Conservation (phyloP, 441 rosid genomes). For the Daphne laureola region DNA sequence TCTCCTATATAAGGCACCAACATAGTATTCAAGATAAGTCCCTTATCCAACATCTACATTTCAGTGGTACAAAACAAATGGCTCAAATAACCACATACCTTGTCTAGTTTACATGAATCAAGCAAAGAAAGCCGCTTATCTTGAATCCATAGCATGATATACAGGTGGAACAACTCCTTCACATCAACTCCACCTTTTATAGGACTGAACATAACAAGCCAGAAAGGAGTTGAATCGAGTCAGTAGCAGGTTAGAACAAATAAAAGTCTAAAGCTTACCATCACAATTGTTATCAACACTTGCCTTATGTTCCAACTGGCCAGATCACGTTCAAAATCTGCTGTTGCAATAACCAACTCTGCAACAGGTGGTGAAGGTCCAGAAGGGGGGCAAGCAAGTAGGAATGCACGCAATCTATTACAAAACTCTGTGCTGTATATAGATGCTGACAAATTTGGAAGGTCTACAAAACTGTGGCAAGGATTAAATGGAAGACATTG, state of each 20-base stretch:
- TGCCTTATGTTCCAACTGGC: constrained; percentile 80
- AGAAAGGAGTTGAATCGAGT: constrained; percentile 17
- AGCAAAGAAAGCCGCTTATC: constrained; percentile 84
- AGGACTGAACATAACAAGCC: constrained; percentile 39
- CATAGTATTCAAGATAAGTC: neutral
- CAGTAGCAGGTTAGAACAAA: constrained; percentile 1
- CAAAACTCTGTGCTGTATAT: constrained; percentile 93
- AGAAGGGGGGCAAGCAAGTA: constrained; percentile 91
- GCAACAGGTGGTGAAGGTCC: constrained; percentile 89
- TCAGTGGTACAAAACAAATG: neutral
- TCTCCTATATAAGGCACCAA: constrained; percentile 2
- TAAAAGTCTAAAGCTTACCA: constrained; percentile 7
- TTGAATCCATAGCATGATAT: constrained; percentile 96
- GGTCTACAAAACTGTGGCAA: constrained; percentile 75
- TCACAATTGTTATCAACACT: constrained; percentile 12
- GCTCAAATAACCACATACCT: constrained; percentile 35
- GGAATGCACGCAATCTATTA: constrained; percentile 76
- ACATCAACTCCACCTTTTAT: constrained; percentile 96
- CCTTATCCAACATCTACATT: constrained; percentile 10
- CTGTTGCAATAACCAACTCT: constrained; percentile 87
- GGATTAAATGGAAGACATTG: constrained; percentile 19
- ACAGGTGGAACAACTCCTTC: constrained; percentile 81
- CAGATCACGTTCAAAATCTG: constrained; percentile 95
- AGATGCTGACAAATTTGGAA: constrained; percentile 81
- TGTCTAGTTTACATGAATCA: constrained; percentile 88